Evolutionary conservation across 768 basidiomycete species (phyloP), one percentile per base, ranked within the genome.

Genomic region (Sporobolomyces pararoseus): DNA sequence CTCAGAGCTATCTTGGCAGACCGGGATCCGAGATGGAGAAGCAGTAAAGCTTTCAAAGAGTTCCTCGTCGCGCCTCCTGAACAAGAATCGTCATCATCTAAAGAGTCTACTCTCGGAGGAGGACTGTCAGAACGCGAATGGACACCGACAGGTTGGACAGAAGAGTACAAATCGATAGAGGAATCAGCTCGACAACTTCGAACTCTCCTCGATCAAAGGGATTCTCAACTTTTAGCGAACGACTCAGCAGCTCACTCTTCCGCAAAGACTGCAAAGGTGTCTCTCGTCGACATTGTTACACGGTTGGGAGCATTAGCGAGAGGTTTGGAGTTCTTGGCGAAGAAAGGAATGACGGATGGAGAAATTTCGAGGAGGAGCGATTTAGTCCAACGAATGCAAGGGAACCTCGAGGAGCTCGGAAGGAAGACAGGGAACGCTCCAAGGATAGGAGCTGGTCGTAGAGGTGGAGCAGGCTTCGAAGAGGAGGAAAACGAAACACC

Each of bases 291-390:
- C 57, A 82, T 88, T 66, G 83, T 91, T n/a, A 81, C 85, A 37
- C 84, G 91, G n/a, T 83, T 94, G 27, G 86, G 87, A 7, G 83
- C 79, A 3, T 83, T 97, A 19, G 89, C 86, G 25, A 82, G 83
- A 73, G 91, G 87, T 14, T 80, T 94, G 75, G 82, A 84, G 75
- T 84, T 82, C 47, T 82, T 90, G 44, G 88, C 82, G 12, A 79
- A 85, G 78, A 81, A 82, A 49, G 91, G 89, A 44, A 85, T 97
- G 84, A 88, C 86, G 73, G 87, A 91, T 79, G 95, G 95, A n/a
- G 95, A 98, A 83, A 82, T 91, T 76, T 87, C 89, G 80, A 82
- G 95, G 65, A 83, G 95, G 71, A 88, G 88, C 69, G 94, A 93
- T 76, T 87, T 96, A 87, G 86, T 93, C 59, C 89, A 87, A 63